Base-by-base conservation (phyloP, 371 early-diverging fungal species). In the Mucor plumbeus region DNA sequence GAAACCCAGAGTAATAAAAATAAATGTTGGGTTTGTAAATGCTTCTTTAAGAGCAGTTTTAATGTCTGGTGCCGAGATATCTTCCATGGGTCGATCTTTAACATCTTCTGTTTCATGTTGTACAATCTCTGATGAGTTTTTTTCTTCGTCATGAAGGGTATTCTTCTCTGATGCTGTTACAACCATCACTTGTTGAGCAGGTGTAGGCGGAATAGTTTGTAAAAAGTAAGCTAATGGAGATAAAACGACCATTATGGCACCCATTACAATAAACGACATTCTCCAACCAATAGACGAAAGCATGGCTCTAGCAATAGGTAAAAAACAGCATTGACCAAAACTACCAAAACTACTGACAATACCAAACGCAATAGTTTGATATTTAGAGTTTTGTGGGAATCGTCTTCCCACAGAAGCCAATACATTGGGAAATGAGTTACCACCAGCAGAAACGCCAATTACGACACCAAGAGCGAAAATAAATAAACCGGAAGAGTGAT, bases 361-460 rank as follows among this genome's bases (percentile, higher is more conserved):
- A n/a, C 79, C 79, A 59, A 79, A 79, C 0, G 76, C 74, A 31
- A 76, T 61, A 5, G 64, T 68, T 55, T 76, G 79, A n/a, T 65
- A 47, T 38, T 70, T 67, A 17, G 72, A 72, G 0, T 68, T 59
- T 48, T 65, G 74, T 14, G 72, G 70, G 59, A 68, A 73, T 17
- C 72, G 69, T 56, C 76, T 67, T 1, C 79, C 79, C 9, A 75
- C 41, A 0, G 72, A 53, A 17, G 76, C 74, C 21, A 79, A 47
- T 0, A 76, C 67, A n/a, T 55, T 72, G 4, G 79, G 76, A 21
- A 76, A 79, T 5, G 72, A 71, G 47, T 68, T 74, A 14, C 74
- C 74, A 10, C 79, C 79, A 19, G 71, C 74, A 21, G 70, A 67
- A 10, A 68, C 62, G 14, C 79, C 79, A 7, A 79, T 62, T 0